Evolutionary conservation across 768 basidiomycete species (phyloP), one percentile per base, ranked within the genome.

Genomic region (Hygrophoropsis aurantiaca): DNA sequence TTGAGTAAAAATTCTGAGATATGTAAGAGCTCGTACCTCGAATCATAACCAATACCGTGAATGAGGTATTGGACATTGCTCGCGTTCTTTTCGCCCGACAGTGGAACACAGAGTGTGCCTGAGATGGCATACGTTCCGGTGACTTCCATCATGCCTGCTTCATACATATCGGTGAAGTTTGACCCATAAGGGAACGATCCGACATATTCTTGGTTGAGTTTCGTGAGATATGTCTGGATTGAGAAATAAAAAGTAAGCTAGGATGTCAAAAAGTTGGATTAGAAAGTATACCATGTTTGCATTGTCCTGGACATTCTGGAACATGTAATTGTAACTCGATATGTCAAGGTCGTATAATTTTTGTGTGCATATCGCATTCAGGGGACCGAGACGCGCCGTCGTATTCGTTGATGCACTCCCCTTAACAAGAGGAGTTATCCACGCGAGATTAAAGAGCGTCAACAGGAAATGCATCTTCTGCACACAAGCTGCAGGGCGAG

Each of bases 81-180:
- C 4, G 25, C 18, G 36, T 56, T 36, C 26, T 47, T 47, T 13
- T 55, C 42, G 36, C 41, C 42, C 19, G 40, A 40, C 32, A 53
- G 53, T n/a, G 55, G 55, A 9, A 32, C 32, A 36, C 55, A 56
- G n/a, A 56, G 45, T n/a, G 48, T 53, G 2, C 55, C 55, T n/a
- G 49, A 56, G 16, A 56, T 41, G 6, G 42, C 24, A 42, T 49
- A 53, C 13, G 47, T 44, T 35, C 43, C 39, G 4, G 42, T 19
- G 2, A 49, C 30, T 3, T 3, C 13, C 39, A 49, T 18, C 41
- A 27, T 47, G 18, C 25, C 32, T 33, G 44, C 20, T 47, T 44
- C 47, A 32, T 53, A 46, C 47, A 25, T 40, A 15, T 45, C 30
- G 16, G 42, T 53, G 39, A 45, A 53, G 33, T 53, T 53, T 3